Evolutionary conservation across 257 asterid species (phyloP).

Genomic region (Solanum verrucosum): DNA sequence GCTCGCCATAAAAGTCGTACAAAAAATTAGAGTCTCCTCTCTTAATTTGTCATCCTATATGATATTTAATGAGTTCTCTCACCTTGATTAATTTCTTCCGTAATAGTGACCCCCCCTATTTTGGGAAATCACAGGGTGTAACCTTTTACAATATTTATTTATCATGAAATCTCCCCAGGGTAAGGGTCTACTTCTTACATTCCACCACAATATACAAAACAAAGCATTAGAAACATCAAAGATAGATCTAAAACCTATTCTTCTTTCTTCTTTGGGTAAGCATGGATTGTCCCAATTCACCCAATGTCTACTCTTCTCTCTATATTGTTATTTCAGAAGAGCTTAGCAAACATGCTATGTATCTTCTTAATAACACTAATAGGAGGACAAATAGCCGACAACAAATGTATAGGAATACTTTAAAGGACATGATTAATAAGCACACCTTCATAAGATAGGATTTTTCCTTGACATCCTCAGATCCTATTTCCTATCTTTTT

Average conservation of each 20-base stretch:
- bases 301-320: not conserved
- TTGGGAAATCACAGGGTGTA: too few species aligned
- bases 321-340: too few species aligned
- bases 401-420: not conserved
- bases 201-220: not conserved
- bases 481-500: not conserved
- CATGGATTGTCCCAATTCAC: not conserved
- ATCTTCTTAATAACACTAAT: not conserved
- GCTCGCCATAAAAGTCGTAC: not conserved
- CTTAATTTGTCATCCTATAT: not conserved
- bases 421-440: not conserved
- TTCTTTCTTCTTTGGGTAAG: not conserved
- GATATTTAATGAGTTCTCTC: not conserved
- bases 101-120: not conserved
- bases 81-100: not conserved
- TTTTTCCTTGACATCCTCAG: not conserved
- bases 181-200: not conserved
- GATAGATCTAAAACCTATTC: not conserved
- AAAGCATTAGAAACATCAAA: not conserved
- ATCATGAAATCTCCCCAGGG: not conserved
- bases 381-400: not conserved
- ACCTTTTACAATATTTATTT: not conserved
- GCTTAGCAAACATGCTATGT: not conserved
- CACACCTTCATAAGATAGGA: not conserved
- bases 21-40: not conserved